phyloP scores from a whole-genome alignment of 108 stramenopile species.

The Cyclotella choctawhatcheeana region DNA sequence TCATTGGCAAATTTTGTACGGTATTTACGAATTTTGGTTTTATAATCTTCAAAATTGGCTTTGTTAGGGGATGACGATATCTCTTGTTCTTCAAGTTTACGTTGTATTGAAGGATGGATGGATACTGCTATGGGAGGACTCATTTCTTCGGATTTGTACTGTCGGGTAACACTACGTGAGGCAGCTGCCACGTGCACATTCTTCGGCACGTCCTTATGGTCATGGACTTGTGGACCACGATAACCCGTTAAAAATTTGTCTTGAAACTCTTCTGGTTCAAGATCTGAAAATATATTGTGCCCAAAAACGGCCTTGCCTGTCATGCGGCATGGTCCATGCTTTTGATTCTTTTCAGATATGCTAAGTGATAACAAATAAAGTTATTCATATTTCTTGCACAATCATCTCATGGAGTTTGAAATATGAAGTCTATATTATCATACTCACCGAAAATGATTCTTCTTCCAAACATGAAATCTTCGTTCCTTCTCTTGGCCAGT shows the following conservation, averaged over 20 bases:
- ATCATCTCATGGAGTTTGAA: no score
- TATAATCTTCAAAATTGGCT: conserved; percentile 32
- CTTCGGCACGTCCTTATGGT: conserved; percentile 1
- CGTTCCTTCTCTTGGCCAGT: conserved; percentile 69
- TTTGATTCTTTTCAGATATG: conserved; percentile 69
- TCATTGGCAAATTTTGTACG: conserved; percentile 30
- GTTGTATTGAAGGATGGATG: conserved; percentile 46
- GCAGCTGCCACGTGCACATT: conserved; percentile 6
- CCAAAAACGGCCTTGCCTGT: conserved; percentile 84
- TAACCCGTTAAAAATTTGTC: conserved; percentile 78
- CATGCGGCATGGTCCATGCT: conserved; percentile 81
- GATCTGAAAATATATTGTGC: conserved; percentile 76
- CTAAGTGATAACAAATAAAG: conserved; percentile 17
- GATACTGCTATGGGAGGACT: conserved; percentile 1
- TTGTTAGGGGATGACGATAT: conserved; percentile 5
- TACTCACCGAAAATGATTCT: conserved; percentile 76
- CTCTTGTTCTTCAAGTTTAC: conserved; percentile 30
- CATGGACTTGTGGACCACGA: conserved; percentile 59
- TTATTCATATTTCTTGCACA: no score
- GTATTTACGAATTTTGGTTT: conserved; percentile 20
- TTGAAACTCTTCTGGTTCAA: conserved; percentile 79
- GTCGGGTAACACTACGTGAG: conserved; percentile 2
- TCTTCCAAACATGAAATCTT: conserved; percentile 79
- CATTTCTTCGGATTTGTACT: conserved; percentile 12
- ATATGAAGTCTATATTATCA: no score